phyloP scores from a whole-genome alignment of 768 basidiomycete species.

The Agaricus blazei region DNA sequence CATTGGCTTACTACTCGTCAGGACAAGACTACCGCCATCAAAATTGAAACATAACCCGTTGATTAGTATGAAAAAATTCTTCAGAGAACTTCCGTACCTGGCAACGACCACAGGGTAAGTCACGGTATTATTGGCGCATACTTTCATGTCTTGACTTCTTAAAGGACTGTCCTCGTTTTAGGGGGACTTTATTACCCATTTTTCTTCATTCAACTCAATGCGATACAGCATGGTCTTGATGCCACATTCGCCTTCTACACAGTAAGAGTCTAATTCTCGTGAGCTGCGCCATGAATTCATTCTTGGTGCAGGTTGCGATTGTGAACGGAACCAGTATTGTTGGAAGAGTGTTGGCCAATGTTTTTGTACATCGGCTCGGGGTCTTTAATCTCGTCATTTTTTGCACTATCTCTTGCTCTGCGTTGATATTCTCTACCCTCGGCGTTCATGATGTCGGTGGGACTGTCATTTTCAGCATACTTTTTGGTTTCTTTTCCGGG shows the following conservation, averaged over 20 bases:
- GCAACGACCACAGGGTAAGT: slow-evolving; percentile 34
- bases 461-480: slow-evolving; percentile 31
- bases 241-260: slow-evolving; percentile 52
- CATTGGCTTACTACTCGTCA: slow-evolving; percentile 33
- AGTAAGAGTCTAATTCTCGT: slow-evolving; percentile 25
- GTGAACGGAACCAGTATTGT: slow-evolving; percentile 44
- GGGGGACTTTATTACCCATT: slow-evolving; percentile 43
- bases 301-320: slow-evolving; percentile 36
- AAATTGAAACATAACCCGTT: slow-evolving; percentile 15
- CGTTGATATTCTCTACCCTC: slow-evolving; percentile 40
- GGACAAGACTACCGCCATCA: slow-evolving; percentile 35
- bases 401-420: slow-evolving; percentile 22
- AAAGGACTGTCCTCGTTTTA: slow-evolving; percentile 29
- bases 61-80: slow-evolving; percentile 24
- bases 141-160: slow-evolving; percentile 1
- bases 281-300: not conserved
- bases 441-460: slow-evolving; percentile 28
- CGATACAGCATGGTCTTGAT: slow-evolving; percentile 40
- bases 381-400: slow-evolving; percentile 36
- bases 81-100: slow-evolving; percentile 40
- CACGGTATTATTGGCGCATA: not conserved
- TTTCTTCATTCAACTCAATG: slow-evolving; percentile 53
- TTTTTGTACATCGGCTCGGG: slow-evolving; percentile 34
- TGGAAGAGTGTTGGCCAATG: slow-evolving; percentile 42
- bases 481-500: slow-evolving; percentile 47